Conservation (phyloP, 805 yeast genomes). For the Wickerhamomyces sydowiorum region DNA sequence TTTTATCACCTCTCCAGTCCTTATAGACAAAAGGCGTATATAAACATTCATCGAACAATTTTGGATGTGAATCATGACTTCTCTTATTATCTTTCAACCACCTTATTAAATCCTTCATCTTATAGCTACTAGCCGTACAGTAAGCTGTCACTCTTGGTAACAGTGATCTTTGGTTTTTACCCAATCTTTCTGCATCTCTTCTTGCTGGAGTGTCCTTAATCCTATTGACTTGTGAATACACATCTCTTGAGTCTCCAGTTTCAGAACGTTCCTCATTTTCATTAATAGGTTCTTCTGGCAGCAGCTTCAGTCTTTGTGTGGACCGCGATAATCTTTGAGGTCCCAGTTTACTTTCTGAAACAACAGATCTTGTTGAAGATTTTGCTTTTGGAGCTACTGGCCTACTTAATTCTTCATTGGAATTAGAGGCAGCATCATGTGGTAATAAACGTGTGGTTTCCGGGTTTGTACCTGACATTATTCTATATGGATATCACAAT, state of each 20-base stretch:
- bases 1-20: constrained; percentile 62
- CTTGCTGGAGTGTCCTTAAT: constrained; percentile 87
- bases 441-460: neutral
- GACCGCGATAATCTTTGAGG: constrained; percentile 74
- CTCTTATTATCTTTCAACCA: constrained; percentile 80
- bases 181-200: constrained; percentile 88
- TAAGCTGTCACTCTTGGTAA: constrained; percentile 94
- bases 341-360: constrained; percentile 40
- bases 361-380: constrained; percentile 2
- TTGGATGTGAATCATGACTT: constrained; percentile 73
- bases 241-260: constrained; percentile 31
- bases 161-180: constrained; percentile 67
- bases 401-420: neutral
- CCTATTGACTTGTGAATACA: constrained; percentile 77
- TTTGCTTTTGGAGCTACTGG: neutral
- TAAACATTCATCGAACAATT: constrained; percentile 88
- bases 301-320: constrained; percentile 62
- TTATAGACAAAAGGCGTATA: constrained; percentile 84
- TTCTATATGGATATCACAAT: no score
- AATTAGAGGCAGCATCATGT: no score
- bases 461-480: no score
- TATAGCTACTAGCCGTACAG: constrained; percentile 90
- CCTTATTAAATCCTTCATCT: constrained; percentile 78
- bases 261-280: constrained; percentile 8
- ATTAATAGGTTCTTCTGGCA: constrained; percentile 53